These are phyloP conservation scores for Simmondsia chinensis DNA, from an alignment of 148 eudicot species.

Conservation along the genomic window DNA sequence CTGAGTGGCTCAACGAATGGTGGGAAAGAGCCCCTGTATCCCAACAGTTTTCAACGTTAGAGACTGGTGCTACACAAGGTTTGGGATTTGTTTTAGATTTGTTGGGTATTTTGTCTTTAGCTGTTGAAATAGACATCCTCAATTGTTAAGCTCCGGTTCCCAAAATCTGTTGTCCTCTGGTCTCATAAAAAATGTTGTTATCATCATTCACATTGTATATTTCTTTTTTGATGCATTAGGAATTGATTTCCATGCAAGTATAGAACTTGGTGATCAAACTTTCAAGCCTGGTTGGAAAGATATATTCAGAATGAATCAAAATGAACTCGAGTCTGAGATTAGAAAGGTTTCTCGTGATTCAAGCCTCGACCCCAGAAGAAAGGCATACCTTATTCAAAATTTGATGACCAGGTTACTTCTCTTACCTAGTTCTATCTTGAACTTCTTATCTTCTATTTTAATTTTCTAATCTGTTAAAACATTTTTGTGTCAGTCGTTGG, in stretches of 20 bases:
- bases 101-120: too few relatives aligned
- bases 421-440: neutral
- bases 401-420: slow-evolving; percentile 83
- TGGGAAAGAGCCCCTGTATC: slow-evolving; percentile 68
- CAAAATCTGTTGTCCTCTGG: too few relatives aligned
- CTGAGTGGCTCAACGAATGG: slow-evolving; percentile 98
- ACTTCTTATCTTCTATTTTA: neutral
- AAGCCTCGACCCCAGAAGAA: slow-evolving; percentile 95
- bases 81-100: too few relatives aligned
- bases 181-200: too few relatives aligned
- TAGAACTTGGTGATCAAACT: slow-evolving; percentile 58
- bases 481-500: slow-evolving; percentile 60
- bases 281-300: slow-evolving; percentile 99
- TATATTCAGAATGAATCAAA: slow-evolving; percentile 97
- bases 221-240: slow-evolving; percentile 23
- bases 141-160: too few relatives aligned
- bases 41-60: slow-evolving; percentile 43
- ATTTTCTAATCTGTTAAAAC: slow-evolving; percentile 3
- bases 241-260: slow-evolving; percentile 42
- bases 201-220: too few relatives aligned
- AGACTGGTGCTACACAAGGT: slow-evolving; percentile 48
- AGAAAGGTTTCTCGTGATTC: slow-evolving; percentile 93
- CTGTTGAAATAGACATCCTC: too few relatives aligned
- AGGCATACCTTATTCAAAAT: slow-evolving; percentile 86
- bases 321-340: slow-evolving; percentile 94